Conservation (phyloP, 371 early-diverging fungal species). For the Apophysomyces sp. region DNA sequence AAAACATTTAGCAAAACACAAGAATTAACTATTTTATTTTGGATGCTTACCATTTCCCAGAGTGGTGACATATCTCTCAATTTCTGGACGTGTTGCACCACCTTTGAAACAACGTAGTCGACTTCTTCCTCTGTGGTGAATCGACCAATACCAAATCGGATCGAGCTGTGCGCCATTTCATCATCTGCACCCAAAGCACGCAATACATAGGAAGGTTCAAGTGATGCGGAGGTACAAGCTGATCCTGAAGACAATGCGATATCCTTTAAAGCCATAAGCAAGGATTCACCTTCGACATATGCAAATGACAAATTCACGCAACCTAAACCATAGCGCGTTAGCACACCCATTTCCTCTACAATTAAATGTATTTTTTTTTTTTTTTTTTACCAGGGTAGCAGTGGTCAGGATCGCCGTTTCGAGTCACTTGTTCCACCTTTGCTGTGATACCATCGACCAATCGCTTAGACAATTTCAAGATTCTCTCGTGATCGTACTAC, state of each 20-base stretch:
- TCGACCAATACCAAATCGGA: conserved; percentile 98
- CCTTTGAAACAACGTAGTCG: conserved; percentile 87
- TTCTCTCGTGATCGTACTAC: conserved; percentile 81
- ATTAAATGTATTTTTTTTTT: neutral
- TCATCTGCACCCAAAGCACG: conserved; percentile 98
- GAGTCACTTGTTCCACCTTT: conserved; percentile 78
- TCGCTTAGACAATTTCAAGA: conserved; percentile 74
- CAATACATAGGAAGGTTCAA: conserved; percentile 99
- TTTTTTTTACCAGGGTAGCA: conserved; percentile 74
- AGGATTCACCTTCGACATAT: conserved; percentile 99
- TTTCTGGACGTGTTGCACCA: conserved; percentile 88
- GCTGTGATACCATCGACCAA: conserved; percentile 80
- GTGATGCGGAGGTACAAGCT: conserved; percentile 98
- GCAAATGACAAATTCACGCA: conserved; percentile 99
- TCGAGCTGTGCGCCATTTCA: conserved; percentile 98
- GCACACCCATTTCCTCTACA: neutral
- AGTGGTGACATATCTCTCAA: conserved; percentile 98
- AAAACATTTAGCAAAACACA: conserved; percentile 7
- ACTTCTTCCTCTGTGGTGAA: conserved; percentile 98
- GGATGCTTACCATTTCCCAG: conserved; percentile 91
- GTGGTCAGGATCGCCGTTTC: conserved; percentile 85
- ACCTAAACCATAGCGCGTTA: conserved; percentile 26
- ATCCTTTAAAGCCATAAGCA: conserved; percentile 98
- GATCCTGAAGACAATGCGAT: conserved; percentile 98
- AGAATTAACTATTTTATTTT: too few relatives aligned